A percentile compares a stretch with the other conserved stretches of the same genome.
Conservation (phyloP, 768 basidiomycete species). For the Dioszegia crocea region DNA sequence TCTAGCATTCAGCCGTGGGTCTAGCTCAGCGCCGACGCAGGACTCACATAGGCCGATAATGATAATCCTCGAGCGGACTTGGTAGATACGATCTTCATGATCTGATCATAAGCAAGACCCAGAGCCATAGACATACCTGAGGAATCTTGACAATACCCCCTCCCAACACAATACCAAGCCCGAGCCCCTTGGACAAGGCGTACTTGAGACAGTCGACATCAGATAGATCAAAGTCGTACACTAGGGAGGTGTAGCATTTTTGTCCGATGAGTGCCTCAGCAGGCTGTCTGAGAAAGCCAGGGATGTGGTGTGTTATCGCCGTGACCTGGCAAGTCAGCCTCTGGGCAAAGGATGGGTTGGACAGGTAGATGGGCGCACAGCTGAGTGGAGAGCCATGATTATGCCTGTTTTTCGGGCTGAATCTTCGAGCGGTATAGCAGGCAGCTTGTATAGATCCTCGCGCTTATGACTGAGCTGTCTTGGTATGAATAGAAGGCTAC, state of each 20-base stretch:
- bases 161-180: conserved; percentile 82
- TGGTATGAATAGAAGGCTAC: too few species aligned
- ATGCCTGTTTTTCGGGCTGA: background rate
- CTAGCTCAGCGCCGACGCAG: background rate
- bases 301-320: conserved; percentile 70
- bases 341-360: background rate
- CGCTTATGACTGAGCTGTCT: too few species aligned
- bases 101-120: conserved; percentile 17
- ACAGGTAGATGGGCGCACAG: conserved; percentile 5
- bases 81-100: conserved; percentile 40
- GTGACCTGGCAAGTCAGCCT: conserved; percentile 29
- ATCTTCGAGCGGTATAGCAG: background rate
- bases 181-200: conserved; percentile 83
- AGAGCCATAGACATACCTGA: conserved; percentile 57
- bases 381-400: conserved; percentile 13
- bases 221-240: conserved; percentile 73
- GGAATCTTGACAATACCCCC: conserved; percentile 96
- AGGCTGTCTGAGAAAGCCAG: conserved; percentile 75
- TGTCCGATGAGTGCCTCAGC: conserved; percentile 76
- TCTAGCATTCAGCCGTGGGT: conserved; percentile 22
- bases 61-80: conserved; percentile 81
- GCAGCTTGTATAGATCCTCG: too few species aligned
- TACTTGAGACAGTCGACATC: conserved; percentile 85
- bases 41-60: conserved; percentile 66
- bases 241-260: conserved; percentile 86